Percentiles rank a stretch among this genome's conserved stretches.
These are phyloP conservation scores for Pugionium cornutum DNA, from an alignment of 345 rosid genomes.

Conservation along the genomic window DNA sequence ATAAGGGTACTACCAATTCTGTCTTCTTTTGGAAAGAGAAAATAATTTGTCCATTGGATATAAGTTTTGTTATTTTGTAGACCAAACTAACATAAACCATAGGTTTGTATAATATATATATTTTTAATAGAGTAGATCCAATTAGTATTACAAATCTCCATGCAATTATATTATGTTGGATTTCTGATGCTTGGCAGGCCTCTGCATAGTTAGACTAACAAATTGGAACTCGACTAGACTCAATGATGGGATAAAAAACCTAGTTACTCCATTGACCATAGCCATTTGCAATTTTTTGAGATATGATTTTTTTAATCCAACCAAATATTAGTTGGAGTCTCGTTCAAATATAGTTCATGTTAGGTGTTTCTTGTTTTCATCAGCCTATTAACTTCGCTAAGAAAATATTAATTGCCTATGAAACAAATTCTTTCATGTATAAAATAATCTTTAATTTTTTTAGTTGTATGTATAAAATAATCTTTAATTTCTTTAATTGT, in stretches of 20 bases:
- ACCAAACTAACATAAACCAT: slow-evolving; percentile 17
- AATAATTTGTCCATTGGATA: slow-evolving; percentile 14
- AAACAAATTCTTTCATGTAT: no score
- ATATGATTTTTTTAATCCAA: not conserved
- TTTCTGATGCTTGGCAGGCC: slow-evolving; percentile 25
- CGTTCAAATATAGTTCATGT: not conserved
- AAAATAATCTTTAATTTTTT: no score
- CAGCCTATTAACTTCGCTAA: not conserved
- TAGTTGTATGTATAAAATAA: no score
- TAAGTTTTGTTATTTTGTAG: slow-evolving; percentile 4
- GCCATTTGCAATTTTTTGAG: not conserved
- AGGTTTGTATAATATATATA: not conserved
- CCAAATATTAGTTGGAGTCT: slow-evolving; percentile 24
- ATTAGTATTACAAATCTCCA: not conserved
- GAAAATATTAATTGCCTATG: not conserved
- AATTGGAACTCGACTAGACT: slow-evolving; percentile 29
- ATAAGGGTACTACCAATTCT: no score
- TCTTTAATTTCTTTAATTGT: no score
- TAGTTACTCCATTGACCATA: slow-evolving; percentile 20
- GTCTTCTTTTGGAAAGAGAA: no score
- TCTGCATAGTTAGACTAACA: slow-evolving; percentile 33
- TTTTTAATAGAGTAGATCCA: not conserved
- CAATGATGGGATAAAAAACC: slow-evolving; percentile 21
- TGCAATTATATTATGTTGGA: not conserved
- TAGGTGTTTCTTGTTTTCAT: slow-evolving; percentile 2